A percentile compares a stretch with the other conserved stretches of the same genome.
These are phyloP conservation scores for Aspergillus brasiliensis DNA, from an alignment of 2,329 filamentous ascomycete species.

Conservation along the genomic window DNA sequence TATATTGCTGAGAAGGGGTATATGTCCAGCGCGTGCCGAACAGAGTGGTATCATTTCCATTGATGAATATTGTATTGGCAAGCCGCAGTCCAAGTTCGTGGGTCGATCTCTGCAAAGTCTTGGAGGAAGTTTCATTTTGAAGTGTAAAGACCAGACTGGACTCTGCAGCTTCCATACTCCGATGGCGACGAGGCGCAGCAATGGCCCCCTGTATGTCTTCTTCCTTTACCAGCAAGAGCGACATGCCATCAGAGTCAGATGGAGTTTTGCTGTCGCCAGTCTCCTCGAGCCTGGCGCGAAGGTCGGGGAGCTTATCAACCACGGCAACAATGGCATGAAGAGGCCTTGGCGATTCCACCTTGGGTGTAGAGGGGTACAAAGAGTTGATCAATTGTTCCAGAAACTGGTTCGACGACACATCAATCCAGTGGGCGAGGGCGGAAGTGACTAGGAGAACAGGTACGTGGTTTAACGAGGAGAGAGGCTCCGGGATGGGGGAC, in stretches of 20 bases:
- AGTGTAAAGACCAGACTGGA: constrained; percentile 36
- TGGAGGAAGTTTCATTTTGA: constrained; percentile 2
- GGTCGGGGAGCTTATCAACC: constrained; percentile 39
- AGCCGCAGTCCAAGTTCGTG: constrained; percentile 44
- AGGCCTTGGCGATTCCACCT: constrained; percentile 6
- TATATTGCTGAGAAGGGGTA: constrained; percentile 24
- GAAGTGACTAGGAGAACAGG: constrained; percentile 43
- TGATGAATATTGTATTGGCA: constrained; percentile 45
- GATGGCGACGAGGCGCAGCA: constrained; percentile 29
- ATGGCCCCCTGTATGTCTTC: constrained; percentile 34
- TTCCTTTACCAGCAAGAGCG: constrained; percentile 32
- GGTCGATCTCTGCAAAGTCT: constrained; percentile 7
- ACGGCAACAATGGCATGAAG: constrained; percentile 38
- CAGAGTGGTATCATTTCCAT: constrained; percentile 45
- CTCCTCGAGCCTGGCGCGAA: background rate
- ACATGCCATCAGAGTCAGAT: constrained; percentile 37
- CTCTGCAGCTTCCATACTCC: constrained; percentile 34
- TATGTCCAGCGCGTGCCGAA: constrained; percentile 39
- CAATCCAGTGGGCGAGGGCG: constrained; percentile 40
- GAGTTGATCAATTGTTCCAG: constrained; percentile 33
- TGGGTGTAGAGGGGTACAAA: constrained; percentile 23
- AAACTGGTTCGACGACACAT: constrained; percentile 32
- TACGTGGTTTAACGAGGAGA: constrained; percentile 21
- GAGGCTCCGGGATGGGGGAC: constrained; percentile 20
- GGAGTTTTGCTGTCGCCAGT: background rate